These are phyloP conservation scores for Naganishia friedmannii DNA, from an alignment of 768 basidiomycete genomes.

Conservation along the genomic window DNA sequence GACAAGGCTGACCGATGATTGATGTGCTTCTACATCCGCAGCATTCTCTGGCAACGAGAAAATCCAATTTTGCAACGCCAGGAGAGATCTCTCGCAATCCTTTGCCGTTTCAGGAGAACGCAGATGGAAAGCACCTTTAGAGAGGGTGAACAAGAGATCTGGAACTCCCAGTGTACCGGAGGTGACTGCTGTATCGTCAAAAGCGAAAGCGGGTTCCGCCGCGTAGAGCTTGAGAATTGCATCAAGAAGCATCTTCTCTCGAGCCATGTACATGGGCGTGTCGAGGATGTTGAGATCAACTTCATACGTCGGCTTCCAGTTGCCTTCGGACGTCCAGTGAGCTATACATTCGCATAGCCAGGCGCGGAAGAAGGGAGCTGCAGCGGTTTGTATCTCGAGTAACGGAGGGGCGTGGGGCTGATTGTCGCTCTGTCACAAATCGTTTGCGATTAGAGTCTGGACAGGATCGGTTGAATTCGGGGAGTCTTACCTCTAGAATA, in stretches of 20 bases:
- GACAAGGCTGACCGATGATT: slow-evolving; percentile 3
- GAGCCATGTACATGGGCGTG: slow-evolving; percentile 19
- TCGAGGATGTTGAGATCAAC: slow-evolving; percentile 16
- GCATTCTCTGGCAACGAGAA: background rate
- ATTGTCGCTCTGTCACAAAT: slow-evolving; percentile 16
- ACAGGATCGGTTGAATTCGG: too few species aligned
- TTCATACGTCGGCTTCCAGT: slow-evolving; percentile 20
- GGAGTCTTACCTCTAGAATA: slow-evolving; percentile 11
- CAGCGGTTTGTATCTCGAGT: slow-evolving; percentile 3
- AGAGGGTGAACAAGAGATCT: slow-evolving; percentile 1
- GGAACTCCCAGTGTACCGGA: background rate
- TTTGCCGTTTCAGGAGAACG: slow-evolving; percentile 13
- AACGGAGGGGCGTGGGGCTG: slow-evolving; percentile 12
- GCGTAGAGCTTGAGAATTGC: slow-evolving; percentile 23
- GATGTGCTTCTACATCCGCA: background rate
- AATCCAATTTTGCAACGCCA: slow-evolving; percentile 8
- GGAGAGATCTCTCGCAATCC: slow-evolving; percentile 6
- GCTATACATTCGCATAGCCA: slow-evolving; percentile 18
- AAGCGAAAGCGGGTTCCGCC: slow-evolving; percentile 22
- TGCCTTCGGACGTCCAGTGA: slow-evolving; percentile 18
- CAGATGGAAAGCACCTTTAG: slow-evolving; percentile 18
- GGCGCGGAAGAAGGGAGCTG: slow-evolving; percentile 17
- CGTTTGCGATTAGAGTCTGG: background rate
- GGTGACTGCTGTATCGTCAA: slow-evolving; percentile 4
- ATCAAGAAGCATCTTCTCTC: slow-evolving; percentile 21